phyloP scores from a whole-genome alignment of 2,329 filamentous ascomycete species.

The Mariannaea elegans region DNA sequence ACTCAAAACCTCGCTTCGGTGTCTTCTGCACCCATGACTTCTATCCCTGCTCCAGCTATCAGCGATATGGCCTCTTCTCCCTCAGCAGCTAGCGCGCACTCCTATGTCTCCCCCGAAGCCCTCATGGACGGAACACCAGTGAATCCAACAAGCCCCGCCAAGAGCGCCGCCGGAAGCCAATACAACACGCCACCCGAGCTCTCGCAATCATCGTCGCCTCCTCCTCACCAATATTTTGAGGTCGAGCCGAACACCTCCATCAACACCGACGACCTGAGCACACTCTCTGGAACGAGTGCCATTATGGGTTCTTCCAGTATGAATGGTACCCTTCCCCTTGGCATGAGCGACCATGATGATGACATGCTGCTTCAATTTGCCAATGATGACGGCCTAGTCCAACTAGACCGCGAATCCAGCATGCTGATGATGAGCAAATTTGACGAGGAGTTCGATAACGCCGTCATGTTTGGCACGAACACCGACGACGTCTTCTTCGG shows the following conservation, averaged over 20 bases:
- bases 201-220: conserved; percentile 68
- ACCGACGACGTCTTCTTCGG: conserved; percentile 64
- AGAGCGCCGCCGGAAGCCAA: conserved; percentile 58
- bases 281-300: conserved; percentile 41
- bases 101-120: conserved; percentile 56
- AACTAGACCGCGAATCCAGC: conserved; percentile 55
- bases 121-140: conserved; percentile 50
- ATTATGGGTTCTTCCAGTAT: conserved; percentile 46
- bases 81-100: conserved; percentile 47
- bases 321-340: conserved; percentile 45
- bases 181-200: conserved; percentile 68
- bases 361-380: conserved; percentile 56
- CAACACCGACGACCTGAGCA: conserved; percentile 43
- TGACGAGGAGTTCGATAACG: conserved; percentile 61
- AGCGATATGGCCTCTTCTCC: conserved; percentile 51
- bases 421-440: conserved; percentile 63
- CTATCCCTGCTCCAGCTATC: conserved; percentile 44
- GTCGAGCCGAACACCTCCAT: conserved; percentile 51
- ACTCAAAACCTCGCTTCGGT: conserved; percentile 46
- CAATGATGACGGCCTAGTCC: conserved; percentile 52
- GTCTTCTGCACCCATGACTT: conserved; percentile 57
- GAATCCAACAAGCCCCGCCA: conserved; percentile 57
- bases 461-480: conserved; percentile 60
- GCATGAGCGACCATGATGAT: conserved; percentile 52
- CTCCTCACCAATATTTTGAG: conserved; percentile 58